Evolutionary conservation across 1,284 basidiomycete species (phyloP).

Genomic region (Rhodotorula sp.): DNA sequence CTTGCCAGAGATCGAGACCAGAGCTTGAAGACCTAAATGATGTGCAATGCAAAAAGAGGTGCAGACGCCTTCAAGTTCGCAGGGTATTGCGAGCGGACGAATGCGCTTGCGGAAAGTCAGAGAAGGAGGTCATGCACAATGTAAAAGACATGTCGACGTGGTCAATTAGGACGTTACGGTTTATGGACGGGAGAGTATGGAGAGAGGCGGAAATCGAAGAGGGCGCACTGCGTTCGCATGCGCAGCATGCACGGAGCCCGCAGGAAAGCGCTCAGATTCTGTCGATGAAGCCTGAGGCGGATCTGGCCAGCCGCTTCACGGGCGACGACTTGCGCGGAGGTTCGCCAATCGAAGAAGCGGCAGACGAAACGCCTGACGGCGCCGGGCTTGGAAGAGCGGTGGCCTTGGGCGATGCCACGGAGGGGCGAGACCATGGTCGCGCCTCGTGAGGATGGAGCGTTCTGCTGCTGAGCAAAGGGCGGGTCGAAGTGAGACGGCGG

Average conservation of each 20-base stretch:
- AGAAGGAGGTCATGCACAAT: neutral
- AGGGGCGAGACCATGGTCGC: neutral
- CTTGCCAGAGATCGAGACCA: neutral
- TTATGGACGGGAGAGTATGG: neutral
- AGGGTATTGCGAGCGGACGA: neutral
- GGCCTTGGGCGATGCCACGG: neutral
- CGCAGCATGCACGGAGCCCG: neutral
- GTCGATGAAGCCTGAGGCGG: conserved; percentile 44
- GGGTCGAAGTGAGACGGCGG: conserved; percentile 23
- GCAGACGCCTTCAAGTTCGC: no score
- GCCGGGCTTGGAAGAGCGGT: neutral
- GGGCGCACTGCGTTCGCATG: neutral
- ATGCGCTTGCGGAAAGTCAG: neutral
- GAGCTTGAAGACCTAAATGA: neutral
- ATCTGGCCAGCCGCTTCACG: conserved; percentile 70
- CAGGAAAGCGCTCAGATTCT: neutral
- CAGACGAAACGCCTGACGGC: conserved; percentile 2
- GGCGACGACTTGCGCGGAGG: conserved; percentile 55
- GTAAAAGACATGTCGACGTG: no score
- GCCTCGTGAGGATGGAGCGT: neutral
- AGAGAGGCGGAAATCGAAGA: neutral
- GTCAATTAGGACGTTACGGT: neutral
- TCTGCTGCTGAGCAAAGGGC: conserved; percentile 11
- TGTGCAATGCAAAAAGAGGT: neutral
- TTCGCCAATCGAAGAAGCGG: neutral